A percentile compares a stretch with the other conserved stretches of the same genome.
These are phyloP conservation scores for Cryptococcus amylolentus DNA, from an alignment of 1,284 basidiomycete species.

Conservation along the genomic window DNA sequence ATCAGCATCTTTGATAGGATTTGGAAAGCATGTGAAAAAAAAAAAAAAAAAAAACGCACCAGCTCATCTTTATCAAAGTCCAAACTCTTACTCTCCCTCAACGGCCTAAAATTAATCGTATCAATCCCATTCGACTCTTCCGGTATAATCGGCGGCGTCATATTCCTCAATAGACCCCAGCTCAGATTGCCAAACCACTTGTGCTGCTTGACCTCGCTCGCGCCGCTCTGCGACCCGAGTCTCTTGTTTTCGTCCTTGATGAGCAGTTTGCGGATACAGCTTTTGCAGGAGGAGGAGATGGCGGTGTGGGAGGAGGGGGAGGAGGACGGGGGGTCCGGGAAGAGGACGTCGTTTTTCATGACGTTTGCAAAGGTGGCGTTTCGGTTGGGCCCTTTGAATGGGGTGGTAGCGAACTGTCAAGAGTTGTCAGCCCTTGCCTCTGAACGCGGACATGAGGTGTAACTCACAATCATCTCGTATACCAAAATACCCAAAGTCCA, in stretches of 20 bases:
- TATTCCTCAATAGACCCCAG: slow-evolving; percentile 93
- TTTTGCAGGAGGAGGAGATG: slow-evolving; percentile 63
- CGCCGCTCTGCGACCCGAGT: slow-evolving; percentile 86
- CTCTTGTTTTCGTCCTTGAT: slow-evolving; percentile 90
- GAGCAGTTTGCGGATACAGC: slow-evolving; percentile 78
- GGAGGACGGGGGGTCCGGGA: slow-evolving; percentile 72
- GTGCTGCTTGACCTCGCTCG: slow-evolving; percentile 97
- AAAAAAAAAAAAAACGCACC: slow-evolving; percentile 19
- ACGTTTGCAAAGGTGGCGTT: slow-evolving; percentile 97
- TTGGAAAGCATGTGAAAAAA: background rate
- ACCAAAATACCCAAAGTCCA: slow-evolving; percentile 98
- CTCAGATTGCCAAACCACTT: slow-evolving; percentile 97
- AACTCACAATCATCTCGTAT: slow-evolving; percentile 98
- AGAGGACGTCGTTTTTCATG: slow-evolving; percentile 77
- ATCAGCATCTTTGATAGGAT: background rate
- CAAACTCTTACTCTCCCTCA: slow-evolving; percentile 84
- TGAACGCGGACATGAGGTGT: background rate
- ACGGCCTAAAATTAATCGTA: slow-evolving; percentile 82
- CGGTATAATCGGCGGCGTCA: slow-evolving; percentile 88
- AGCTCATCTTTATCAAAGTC: slow-evolving; percentile 59
- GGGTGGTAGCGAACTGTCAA: slow-evolving; percentile 86
- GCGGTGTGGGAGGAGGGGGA: slow-evolving; percentile 60
- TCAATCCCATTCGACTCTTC: slow-evolving; percentile 76
- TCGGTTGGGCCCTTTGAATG: slow-evolving; percentile 94
- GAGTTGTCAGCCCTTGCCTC: slow-evolving; percentile 5